These are phyloP conservation scores for Eutrema yunnanense DNA, from an alignment of 345 rosid genomes.

Conservation along the genomic window DNA sequence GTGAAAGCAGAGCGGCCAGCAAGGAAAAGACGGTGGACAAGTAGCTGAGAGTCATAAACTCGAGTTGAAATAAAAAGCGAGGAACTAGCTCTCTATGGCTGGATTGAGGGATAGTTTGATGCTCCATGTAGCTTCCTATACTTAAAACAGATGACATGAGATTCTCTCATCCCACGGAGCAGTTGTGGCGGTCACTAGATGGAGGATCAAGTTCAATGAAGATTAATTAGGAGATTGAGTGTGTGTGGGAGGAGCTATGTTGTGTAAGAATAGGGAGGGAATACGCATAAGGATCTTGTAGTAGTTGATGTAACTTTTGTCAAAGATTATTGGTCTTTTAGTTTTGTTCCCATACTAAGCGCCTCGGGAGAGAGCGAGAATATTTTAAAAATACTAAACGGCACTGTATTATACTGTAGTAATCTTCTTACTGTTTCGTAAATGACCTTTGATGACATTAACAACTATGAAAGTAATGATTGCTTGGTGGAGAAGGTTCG, in stretches of 20 bases:
- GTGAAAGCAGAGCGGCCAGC: conserved; percentile 88
- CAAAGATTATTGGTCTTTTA: conserved; percentile 23
- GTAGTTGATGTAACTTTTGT: conserved; percentile 23
- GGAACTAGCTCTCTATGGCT: conserved; percentile 10
- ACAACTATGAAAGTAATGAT: background rate
- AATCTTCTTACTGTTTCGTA: background rate
- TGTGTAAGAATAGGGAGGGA: conserved; percentile 25
- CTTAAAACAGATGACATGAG: background rate
- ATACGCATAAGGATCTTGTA: conserved; percentile 21
- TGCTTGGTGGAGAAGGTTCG: background rate
- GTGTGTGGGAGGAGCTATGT: conserved; percentile 15
- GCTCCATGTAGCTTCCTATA: conserved; percentile 15
- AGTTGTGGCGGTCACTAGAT: background rate
- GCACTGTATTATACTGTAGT: background rate
- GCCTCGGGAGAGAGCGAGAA: conserved; percentile 5
- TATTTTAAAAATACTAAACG: conserved; percentile 1
- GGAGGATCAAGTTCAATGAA: conserved; percentile 12
- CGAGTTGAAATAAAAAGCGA: conserved; percentile 7
- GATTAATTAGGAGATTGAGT: background rate
- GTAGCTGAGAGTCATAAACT: conserved; percentile 36
- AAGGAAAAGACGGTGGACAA: conserved; percentile 84
- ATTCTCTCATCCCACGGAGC: conserved; percentile 16
- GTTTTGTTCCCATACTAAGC: conserved; percentile 15
- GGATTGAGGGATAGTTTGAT: conserved; percentile 2
- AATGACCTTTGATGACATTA: conserved; percentile 1